phyloP scores from a whole-genome alignment of 371 early-diverging fungal genomes.

The Saksenaea oblongispora region DNA sequence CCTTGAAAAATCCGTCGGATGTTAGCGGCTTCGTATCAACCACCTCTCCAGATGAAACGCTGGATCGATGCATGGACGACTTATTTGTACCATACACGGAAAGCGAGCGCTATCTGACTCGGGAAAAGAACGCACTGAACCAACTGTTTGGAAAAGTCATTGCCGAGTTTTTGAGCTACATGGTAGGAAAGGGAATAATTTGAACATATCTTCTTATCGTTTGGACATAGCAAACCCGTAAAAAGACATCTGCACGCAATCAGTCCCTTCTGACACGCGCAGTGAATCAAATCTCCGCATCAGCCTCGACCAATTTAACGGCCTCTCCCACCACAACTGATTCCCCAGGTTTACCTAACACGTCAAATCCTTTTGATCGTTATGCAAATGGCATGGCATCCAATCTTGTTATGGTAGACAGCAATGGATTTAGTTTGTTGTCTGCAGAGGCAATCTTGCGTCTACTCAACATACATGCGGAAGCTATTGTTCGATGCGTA shows the following conservation, averaged over 20 bases:
- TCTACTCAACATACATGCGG: constrained; percentile 83
- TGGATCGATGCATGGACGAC: constrained; percentile 92
- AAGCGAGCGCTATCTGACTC: constrained; percentile 80
- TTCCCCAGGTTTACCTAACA: neutral
- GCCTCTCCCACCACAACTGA: neutral
- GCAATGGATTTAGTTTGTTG: constrained; percentile 56
- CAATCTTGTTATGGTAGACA: constrained; percentile 35
- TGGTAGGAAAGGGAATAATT: constrained; percentile 26
- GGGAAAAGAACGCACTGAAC: constrained; percentile 68
- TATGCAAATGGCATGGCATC: neutral
- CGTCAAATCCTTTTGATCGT: constrained; percentile 20
- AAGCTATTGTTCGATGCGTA: constrained; percentile 80
- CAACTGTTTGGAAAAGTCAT: constrained; percentile 64
- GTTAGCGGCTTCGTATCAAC: constrained; percentile 40
- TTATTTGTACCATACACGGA: constrained; percentile 94
- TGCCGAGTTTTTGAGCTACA: constrained; percentile 41
- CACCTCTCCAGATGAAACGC: constrained; percentile 55
- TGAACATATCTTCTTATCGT: neutral
- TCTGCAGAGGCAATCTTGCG: constrained; percentile 61
- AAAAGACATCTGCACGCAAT: constrained; percentile 59
- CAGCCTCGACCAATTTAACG: constrained; percentile 26
- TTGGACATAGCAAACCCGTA: constrained; percentile 52
- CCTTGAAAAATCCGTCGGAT: constrained; percentile 24
- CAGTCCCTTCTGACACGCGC: constrained; percentile 71
- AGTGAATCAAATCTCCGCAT: constrained; percentile 69